phyloP scores from a whole-genome alignment of 108 stramenopile genomes.

The Nitzschia putrida region DNA sequence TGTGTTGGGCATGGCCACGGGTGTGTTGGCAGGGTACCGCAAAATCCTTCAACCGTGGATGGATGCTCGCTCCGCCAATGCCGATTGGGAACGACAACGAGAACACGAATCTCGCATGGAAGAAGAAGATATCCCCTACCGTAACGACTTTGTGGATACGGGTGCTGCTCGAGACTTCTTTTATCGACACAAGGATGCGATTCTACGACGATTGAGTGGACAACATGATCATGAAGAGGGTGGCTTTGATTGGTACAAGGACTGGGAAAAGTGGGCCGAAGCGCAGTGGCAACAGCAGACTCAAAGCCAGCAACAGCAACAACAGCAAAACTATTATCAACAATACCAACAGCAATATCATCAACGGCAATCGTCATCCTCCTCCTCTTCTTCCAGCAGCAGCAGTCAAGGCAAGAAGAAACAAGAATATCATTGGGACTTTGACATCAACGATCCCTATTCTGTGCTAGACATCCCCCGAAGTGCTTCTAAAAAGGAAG shows the following conservation, averaged over 20 bases:
- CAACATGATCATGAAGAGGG: constrained; percentile 54
- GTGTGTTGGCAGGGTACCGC: constrained; percentile 64
- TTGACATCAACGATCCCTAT: constrained; percentile 80
- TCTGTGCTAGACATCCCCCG: constrained; percentile 64
- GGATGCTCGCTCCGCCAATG: constrained; percentile 51
- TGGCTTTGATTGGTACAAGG: constrained; percentile 69
- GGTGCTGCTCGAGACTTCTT: constrained; percentile 63
- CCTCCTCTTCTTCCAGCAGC: constrained; percentile 15
- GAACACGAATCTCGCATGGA: constrained; percentile 61
- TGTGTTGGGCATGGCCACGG: constrained; percentile 57
- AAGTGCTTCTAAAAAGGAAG: constrained; percentile 66
- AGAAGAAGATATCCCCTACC: constrained; percentile 12
- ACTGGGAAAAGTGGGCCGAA: constrained; percentile 82
- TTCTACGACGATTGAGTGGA: constrained; percentile 57
- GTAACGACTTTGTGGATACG: constrained; percentile 58
- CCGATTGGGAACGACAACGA: constrained; percentile 83
- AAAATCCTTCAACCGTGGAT: constrained; percentile 78
- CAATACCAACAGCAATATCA: constrained; percentile 34
- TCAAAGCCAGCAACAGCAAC: constrained; percentile 49
- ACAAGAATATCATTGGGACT: constrained; percentile 74
- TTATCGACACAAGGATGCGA: constrained; percentile 43
- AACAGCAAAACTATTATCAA: constrained; percentile 27
- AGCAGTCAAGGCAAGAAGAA: constrained; percentile 28
- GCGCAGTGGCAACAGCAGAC: constrained; percentile 69
- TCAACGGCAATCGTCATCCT: constrained; percentile 21